phyloP scores from a whole-genome alignment of 306 rosid genomes.

The Clitoria ternatea region DNA sequence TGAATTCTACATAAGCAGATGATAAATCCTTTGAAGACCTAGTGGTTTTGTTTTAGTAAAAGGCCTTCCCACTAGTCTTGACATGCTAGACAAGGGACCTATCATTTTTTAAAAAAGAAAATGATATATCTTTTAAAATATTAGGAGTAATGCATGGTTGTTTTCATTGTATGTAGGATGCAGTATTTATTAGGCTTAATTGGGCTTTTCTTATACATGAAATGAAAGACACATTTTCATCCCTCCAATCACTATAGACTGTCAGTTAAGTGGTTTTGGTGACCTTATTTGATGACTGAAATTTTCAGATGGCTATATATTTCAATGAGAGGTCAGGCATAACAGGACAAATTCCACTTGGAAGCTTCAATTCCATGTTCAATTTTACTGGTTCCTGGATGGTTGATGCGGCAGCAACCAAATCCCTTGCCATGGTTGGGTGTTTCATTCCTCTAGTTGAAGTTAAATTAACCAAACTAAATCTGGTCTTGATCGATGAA shows the following conservation, averaged over 20 bases:
- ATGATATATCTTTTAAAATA: no score
- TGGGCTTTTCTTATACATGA: neutral
- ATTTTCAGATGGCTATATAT: conserved; percentile 76
- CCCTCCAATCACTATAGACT: conserved; percentile 10
- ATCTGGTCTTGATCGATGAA: conserved; percentile 63
- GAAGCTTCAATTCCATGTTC: conserved; percentile 94
- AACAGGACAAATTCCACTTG: conserved; percentile 61
- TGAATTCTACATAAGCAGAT: neutral
- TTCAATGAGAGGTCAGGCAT: conserved; percentile 68
- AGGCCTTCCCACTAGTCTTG: no score
- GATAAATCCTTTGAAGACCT: neutral
- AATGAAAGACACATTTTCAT: neutral
- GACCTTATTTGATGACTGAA: conserved; percentile 33
- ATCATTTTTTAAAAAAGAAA: no score
- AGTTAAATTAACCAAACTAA: conserved; percentile 52
- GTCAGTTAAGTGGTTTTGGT: neutral
- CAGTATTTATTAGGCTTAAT: neutral
- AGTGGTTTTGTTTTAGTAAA: neutral
- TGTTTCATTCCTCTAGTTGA: conserved; percentile 56
- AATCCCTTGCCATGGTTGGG: conserved; percentile 95
- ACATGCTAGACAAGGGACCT: neutral
- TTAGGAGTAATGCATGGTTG: neutral
- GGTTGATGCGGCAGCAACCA: conserved; percentile 77
- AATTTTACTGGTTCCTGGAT: conserved; percentile 88
- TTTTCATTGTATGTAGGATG: neutral